These are phyloP conservation scores for Agapanthus africanus DNA, from an alignment of 106 monocot species.

Conservation along the genomic window DNA sequence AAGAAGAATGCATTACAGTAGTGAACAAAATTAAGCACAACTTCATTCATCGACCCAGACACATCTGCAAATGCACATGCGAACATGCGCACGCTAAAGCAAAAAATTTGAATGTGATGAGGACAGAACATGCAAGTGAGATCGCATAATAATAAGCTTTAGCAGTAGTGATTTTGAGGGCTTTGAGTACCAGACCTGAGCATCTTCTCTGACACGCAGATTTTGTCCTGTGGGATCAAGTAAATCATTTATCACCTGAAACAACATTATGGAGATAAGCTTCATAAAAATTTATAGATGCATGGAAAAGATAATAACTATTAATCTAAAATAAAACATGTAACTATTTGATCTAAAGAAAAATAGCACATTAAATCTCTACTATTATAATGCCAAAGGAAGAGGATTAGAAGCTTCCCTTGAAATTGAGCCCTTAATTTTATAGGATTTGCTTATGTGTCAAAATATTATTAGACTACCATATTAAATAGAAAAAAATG, in stretches of 20 bases:
- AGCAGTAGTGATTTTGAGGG: neutral
- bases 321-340: neutral
- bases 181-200: slow-evolving; percentile 49
- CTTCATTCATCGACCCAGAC: neutral
- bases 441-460: too few species aligned
- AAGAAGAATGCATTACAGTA: neutral
- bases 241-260: slow-evolving; percentile 96
- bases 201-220: slow-evolving; percentile 95
- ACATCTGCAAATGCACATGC: too few species aligned
- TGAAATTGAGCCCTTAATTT: too few species aligned
- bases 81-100: neutral
- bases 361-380: too few species aligned
- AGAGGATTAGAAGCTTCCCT: too few species aligned
- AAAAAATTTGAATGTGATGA: neutral
- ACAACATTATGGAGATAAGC: slow-evolving; percentile 3
- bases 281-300: neutral
- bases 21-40: slow-evolving; percentile 8
- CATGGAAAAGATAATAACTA: too few species aligned
- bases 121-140: neutral
- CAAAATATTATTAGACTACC: too few species aligned
- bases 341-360: neutral
- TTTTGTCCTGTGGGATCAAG: slow-evolving; percentile 98
- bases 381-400: too few species aligned
- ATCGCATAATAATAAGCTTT: neutral
- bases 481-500: too few species aligned